Conservation (phyloP, 352 stramenopile genomes). For the Pilasporangium apinafurcum region DNA sequence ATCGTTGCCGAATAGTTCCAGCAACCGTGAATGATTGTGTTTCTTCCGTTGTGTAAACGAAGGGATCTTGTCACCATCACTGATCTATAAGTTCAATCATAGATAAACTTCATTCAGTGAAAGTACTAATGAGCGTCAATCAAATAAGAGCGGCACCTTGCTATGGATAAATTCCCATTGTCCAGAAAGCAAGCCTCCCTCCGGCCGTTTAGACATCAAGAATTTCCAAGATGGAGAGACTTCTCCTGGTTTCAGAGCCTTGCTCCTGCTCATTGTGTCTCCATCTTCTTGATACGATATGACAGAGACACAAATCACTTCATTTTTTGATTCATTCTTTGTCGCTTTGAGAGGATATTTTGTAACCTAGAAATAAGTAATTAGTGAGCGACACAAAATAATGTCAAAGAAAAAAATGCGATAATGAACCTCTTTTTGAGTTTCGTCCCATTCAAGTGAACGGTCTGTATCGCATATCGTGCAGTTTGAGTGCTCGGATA, state of each 20-base stretch:
- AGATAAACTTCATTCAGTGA: too few species aligned
- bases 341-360: constrained; percentile 80
- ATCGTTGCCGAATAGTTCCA: constrained; percentile 21
- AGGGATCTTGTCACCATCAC: constrained; percentile 57
- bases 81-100: constrained; percentile 25
- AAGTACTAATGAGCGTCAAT: not conserved
- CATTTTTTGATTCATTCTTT: constrained; percentile 71
- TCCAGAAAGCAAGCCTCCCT: constrained; percentile 66
- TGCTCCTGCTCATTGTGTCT: not conserved
- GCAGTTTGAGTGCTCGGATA: constrained; percentile 17
- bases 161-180: constrained; percentile 87
- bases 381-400: constrained; percentile 8
- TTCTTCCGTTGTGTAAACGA: constrained; percentile 53
- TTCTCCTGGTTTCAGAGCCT: constrained; percentile 1
- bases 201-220: constrained; percentile 72
- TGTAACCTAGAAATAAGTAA: constrained; percentile 42
- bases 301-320: constrained; percentile 70
- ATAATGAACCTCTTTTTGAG: constrained; percentile 4
- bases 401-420: too few species aligned
- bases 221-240: constrained; percentile 45
- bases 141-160: constrained; percentile 25
- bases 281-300: constrained; percentile 31
- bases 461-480: constrained; percentile 63
- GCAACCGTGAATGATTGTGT: constrained; percentile 38
- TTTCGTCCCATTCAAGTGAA: constrained; percentile 43